These are phyloP conservation scores for Coemansia sp. DNA, from an alignment of 192 early-diverging fungal genomes.

Conservation along the genomic window DNA sequence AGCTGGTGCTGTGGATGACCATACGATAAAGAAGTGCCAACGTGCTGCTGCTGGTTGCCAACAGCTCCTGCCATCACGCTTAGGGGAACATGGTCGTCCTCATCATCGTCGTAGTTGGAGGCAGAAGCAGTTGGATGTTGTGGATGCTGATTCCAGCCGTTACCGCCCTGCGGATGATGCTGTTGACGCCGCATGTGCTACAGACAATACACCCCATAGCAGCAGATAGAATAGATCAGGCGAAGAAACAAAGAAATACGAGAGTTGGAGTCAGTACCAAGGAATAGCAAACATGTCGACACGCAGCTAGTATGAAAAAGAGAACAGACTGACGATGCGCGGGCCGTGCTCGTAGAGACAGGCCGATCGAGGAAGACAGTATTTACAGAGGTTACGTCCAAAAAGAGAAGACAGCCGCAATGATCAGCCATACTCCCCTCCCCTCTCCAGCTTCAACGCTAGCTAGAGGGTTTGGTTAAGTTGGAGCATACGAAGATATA, in stretches of 20 bases:
- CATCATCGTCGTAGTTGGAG: constrained; percentile 9
- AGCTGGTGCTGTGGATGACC: constrained; percentile 5
- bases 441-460: not conserved
- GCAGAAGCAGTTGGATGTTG: not conserved
- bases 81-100: constrained; percentile 38
- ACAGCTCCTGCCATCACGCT: constrained; percentile 26
- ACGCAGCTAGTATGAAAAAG: constrained; percentile 4
- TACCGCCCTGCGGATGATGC: not conserved
- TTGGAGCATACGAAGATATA: not conserved
- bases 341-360: not conserved
- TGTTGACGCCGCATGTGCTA: constrained; percentile 20
- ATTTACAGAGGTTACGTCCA: not conserved
- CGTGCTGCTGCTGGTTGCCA: constrained; percentile 10
- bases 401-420: not conserved
- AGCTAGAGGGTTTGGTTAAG: not conserved
- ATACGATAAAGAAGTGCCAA: not conserved
- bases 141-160: constrained; percentile 14
- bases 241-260: no score
- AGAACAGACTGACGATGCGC: not conserved
- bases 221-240: not conserved
- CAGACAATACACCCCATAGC: not conserved
- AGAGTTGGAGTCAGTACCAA: no score
- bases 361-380: not conserved
- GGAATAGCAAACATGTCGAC: not conserved
- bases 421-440: not conserved